Evolutionary conservation across 2,329 filamentous ascomycete genomes (phyloP), one percentile per base, ranked within the genome.

Genomic region (Aspergillus pseudoviridinutans): DNA sequence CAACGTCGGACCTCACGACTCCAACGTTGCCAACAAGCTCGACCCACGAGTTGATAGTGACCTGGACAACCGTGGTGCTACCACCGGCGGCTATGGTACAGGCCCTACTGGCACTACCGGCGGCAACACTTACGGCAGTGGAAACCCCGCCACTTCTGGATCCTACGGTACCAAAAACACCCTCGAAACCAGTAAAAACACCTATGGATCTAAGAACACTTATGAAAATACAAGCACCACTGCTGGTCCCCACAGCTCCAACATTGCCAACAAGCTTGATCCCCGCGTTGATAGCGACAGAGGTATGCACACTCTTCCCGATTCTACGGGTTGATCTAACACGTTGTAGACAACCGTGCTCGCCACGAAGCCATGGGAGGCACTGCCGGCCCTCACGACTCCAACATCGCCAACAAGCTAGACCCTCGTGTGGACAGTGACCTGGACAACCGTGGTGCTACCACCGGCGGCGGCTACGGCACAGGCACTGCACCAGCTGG

Each of bases 331-430:
- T 64, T 1, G 62, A n/a, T n/a, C n/a, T n/a, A n/a, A n/a, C n/a
- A n/a, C n/a, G n/a, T n/a, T n/a, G n/a, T n/a, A n/a, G n/a, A 61
- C 38, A 61, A 61, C 59, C 59, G 57, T 20, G 57, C 51, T 3
- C 17, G 41, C 3, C 41, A 44, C 20, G 3, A 3, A 1, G 41
- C 28, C 25, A 50, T 50, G 14, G 54, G 46, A 20, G 46, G 49
- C 32, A 28, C 35, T 3, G 49, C 52, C 17, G 12, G 46, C 4
- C n/a, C 49, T 1, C 60, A 65, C 14, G 29, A 41, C 20, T 76
- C 72, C 27, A 76, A 77, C 50, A 5, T 74, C n/a, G 55, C 54
- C 44, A 63, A 64, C 52, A 64, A 64, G 55, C 22, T 28, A 1
- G 61, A 64, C 6, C 62, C 61, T 35, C 61, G 61, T 2, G 52